Percentiles rank a stretch among this genome's conserved stretches.
Evolutionary conservation across 345 rosid species (phyloP).

Genomic region (Syzygium jambos): DNA sequence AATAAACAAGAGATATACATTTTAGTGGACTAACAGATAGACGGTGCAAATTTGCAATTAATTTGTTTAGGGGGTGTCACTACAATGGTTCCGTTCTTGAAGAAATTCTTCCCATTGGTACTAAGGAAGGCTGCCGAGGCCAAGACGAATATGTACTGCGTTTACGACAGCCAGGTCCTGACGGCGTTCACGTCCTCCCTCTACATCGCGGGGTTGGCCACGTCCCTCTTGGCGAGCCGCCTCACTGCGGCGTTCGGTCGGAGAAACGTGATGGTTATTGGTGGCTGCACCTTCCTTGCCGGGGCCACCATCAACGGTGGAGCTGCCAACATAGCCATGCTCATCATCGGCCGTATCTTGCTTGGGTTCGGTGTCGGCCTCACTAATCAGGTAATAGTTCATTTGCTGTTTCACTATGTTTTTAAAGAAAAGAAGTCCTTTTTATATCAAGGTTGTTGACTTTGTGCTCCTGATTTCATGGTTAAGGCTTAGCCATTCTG

Average conservation of each 20-base stretch:
- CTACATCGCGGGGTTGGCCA: conserved; percentile 51
- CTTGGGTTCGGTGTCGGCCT: conserved; percentile 80
- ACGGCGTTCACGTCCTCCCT: conserved; percentile 75
- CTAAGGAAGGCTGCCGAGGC: conserved; percentile 35
- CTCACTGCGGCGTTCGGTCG: conserved; percentile 44
- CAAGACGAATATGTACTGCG: conserved; percentile 46
- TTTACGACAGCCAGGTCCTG: conserved; percentile 50
- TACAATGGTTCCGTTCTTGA: conserved; percentile 75
- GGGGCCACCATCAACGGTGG: conserved; percentile 54
- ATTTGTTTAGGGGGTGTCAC: conserved; percentile 60
- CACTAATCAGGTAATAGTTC: conserved; percentile 48
- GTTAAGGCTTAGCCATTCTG: background rate
- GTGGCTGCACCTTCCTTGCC: conserved; percentile 56
- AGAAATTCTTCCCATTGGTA: conserved; percentile 58
- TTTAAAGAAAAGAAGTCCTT: background rate
- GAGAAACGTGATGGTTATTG: conserved; percentile 50
- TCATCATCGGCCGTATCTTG: conserved; percentile 59
- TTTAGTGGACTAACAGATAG: background rate
- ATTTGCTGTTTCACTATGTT: background rate
- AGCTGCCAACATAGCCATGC: conserved; percentile 52
- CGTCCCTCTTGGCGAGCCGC: conserved; percentile 61
- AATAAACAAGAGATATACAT: background rate
- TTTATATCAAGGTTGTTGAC: background rate
- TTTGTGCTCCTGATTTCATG: background rate
- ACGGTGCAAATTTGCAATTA: background rate